Evolutionary conservation across 371 early-diverging fungal genomes (phyloP).

Genomic region (Mortierella sp.): DNA sequence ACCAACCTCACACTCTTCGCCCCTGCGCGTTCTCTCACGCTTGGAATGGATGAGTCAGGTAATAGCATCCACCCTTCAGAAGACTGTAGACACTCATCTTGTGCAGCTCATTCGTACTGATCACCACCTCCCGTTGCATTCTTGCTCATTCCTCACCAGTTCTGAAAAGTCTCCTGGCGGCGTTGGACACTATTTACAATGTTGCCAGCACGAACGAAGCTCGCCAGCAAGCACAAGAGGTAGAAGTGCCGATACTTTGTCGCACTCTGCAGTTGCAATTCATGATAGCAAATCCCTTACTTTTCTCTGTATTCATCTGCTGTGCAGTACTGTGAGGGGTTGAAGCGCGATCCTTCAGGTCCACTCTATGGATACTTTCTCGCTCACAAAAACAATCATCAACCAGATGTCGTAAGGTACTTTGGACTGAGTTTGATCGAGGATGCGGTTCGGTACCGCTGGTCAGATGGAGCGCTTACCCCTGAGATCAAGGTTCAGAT

Average conservation of each 20-base stretch:
- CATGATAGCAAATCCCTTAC: no score
- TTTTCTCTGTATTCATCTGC: background rate
- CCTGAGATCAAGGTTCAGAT: constrained; percentile 41
- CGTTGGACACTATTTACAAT: constrained; percentile 59
- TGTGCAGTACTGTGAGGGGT: constrained; percentile 54
- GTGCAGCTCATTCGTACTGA: no score
- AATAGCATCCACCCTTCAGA: background rate
- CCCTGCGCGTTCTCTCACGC: background rate
- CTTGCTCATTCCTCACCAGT: constrained; percentile 19
- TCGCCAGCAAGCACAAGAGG: constrained; percentile 57
- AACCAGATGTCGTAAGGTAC: constrained; percentile 56
- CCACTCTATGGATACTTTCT: constrained; percentile 59
- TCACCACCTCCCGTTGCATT: background rate
- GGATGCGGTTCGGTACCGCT: constrained; percentile 56
- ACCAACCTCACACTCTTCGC: no score
- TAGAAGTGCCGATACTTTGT: constrained; percentile 8
- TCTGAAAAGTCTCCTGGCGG: constrained; percentile 41
- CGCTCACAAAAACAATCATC: constrained; percentile 55
- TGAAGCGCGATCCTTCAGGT: constrained; percentile 51
- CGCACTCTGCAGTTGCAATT: background rate
- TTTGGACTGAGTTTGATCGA: constrained; percentile 66
- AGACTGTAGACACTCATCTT: background rate
- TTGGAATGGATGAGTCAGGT: constrained; percentile 21
- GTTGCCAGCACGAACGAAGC: constrained; percentile 50
- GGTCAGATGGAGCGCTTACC: constrained; percentile 53